Evolutionary conservation across 1,284 basidiomycete genomes (phyloP), one percentile per base, ranked within the genome.

Genomic region (Malassezia caprae): DNA sequence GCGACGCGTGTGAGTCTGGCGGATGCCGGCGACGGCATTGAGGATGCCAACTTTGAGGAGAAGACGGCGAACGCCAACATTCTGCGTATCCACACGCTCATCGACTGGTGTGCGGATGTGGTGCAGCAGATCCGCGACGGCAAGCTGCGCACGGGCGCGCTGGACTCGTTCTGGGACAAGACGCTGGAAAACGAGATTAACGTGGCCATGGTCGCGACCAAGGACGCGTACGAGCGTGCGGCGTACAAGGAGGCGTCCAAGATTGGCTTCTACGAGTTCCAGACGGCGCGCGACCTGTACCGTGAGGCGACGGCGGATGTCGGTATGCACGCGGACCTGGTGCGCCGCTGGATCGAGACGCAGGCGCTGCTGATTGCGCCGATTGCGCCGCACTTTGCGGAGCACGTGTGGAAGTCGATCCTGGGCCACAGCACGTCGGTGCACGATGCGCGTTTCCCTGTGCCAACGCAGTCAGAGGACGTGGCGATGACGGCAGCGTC

Each of bases 41-140:
- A 96, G 76, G 93, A 98, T 77, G 88, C 86, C 51, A 98, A 96
- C 79, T 99, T 98, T 69, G 94, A 99, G 76, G 94, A 98, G 80
- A 90, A 90, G 79, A 89, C 87, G 11, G 94, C 94, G 17, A 99
- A 98, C 74, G 91, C 94, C 19, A 91, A 90, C 65, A 98, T 99
- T 73, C 78, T 98, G 69, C 83, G 94, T 58, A 78, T 99, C 59
- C 87, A 93, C 77, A 98, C 93, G 0, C 79, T 96, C 63, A 80
- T 90, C 62, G 82, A 81, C 7, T 98, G 93, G 91, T 91, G 88
- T 68, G 84, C 90, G 77, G 89, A 88, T 58, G 56, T 82, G 58
- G 46, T 83, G 64, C 82, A 82, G 60, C 82, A 84, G 53, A 78
- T 84, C 60, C 76, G 79, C 17, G 82, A 80, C 63, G 77, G 79